Evolutionary conservation across 306 rosid species (phyloP).

Genomic region (Alnus glutinosa): DNA sequence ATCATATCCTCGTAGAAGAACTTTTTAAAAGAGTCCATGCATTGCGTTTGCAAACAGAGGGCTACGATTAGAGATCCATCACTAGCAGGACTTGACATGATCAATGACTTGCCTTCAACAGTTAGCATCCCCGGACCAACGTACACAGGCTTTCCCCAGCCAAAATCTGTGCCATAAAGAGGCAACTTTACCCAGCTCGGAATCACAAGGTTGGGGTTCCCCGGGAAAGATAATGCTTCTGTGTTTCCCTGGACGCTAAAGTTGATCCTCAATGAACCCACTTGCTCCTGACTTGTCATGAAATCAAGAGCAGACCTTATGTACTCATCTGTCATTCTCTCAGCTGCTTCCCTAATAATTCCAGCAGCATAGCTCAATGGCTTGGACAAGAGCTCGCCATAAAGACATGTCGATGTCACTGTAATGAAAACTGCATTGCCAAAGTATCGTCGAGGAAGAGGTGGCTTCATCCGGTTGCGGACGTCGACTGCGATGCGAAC

Average conservation of each 20-base stretch:
- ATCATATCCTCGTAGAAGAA: neutral
- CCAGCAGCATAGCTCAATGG: neutral
- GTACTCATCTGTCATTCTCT: conserved; percentile 21
- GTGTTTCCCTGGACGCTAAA: conserved; percentile 16
- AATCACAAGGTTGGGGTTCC: conserved; percentile 35
- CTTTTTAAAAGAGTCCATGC: conserved; percentile 34
- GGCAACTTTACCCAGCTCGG: conserved; percentile 52
- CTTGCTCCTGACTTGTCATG: conserved; percentile 13
- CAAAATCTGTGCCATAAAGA: conserved; percentile 28
- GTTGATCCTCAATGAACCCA: conserved; percentile 31
- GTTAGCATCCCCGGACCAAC: conserved; percentile 41
- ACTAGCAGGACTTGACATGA: conserved; percentile 13
- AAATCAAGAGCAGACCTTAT: conserved; percentile 27
- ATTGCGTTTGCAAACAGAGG: conserved; percentile 27
- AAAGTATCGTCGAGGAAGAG: conserved; percentile 12
- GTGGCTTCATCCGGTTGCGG: conserved; percentile 11
- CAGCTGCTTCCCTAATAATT: conserved; percentile 27
- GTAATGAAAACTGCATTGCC: conserved; percentile 36
- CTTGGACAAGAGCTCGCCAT: neutral
- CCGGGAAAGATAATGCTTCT: neutral
- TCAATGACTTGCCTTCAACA: conserved; percentile 46
- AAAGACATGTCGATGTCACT: conserved; percentile 16
- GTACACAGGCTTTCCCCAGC: conserved; percentile 37
- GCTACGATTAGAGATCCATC: conserved; percentile 29
- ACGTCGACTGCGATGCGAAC: conserved; percentile 21